Conservation (phyloP, 2,329 filamentous ascomycete species). For the Calonectria montana region DNA sequence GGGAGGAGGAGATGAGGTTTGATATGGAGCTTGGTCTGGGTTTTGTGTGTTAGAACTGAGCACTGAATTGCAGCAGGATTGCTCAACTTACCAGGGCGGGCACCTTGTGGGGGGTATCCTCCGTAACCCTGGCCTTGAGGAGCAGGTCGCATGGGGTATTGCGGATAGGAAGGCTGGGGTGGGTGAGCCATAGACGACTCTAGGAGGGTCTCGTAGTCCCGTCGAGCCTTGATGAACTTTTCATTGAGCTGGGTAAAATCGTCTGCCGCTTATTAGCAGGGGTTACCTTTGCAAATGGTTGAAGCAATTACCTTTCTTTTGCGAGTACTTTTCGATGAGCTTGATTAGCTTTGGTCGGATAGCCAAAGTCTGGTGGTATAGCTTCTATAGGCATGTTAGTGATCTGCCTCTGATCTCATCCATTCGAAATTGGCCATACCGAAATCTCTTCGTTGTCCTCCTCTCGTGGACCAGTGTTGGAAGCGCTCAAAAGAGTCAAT, state of each 20-base stretch:
- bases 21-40: constrained; percentile 59
- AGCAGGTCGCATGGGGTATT: constrained; percentile 69
- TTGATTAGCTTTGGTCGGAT: constrained; percentile 98
- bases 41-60: constrained; percentile 28
- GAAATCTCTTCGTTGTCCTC: constrained; percentile 98
- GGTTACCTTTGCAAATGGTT: background rate
- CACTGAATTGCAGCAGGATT: background rate
- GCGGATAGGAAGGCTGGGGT: constrained; percentile 81
- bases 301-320: constrained; percentile 84
- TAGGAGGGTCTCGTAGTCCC: constrained; percentile 95
- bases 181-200: constrained; percentile 97
- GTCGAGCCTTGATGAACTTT: constrained; percentile 98
- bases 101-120: constrained; percentile 57
- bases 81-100: constrained; percentile 56
- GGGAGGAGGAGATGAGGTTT: constrained; percentile 62
- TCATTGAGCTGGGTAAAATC: constrained; percentile 99
- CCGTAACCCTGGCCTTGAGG: constrained; percentile 59
- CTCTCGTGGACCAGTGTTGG: constrained; percentile 80
- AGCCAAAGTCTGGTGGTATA: constrained; percentile 91
- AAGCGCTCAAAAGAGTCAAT: constrained; percentile 90
- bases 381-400: constrained; percentile 64
- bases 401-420: background rate
- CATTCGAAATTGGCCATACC: constrained; percentile 54
- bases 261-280: constrained; percentile 65
- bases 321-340: constrained; percentile 97